Base-by-base conservation (phyloP, 805 yeast genomes). In the Jamesozyma lodderae region DNA sequence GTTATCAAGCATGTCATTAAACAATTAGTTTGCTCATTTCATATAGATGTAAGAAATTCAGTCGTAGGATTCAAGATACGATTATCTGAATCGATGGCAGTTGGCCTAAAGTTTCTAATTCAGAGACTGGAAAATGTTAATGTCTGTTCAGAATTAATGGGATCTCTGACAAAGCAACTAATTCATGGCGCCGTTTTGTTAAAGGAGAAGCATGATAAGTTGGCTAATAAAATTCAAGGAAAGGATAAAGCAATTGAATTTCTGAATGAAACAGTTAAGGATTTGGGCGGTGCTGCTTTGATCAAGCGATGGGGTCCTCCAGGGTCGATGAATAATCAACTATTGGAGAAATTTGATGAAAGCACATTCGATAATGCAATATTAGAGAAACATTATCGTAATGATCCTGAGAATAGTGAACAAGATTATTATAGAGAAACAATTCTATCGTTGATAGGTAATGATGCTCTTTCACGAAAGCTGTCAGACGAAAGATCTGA, bases 171-270 rank as follows among this genome's bases (percentile, higher is more conserved):
- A 8, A 27, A 30, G 17, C 26, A 33, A 22, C 13, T 37, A 5
- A 10, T 32, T 30, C 6, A 6, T 27, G 19, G 31, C 5, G 10
- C 33, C 7, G 15, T 13, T 11, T 6, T 20, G 1, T 26, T 14
- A 13, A 16, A 17, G 15, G 25, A 31, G 4, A 35, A 32, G 24
- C 43, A 40, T 24, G 35, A 38, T 16, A 45, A 45, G 17, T 33
- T 57, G 28, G 26, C 42, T 7, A 41, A 42, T 16, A 40, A 48
- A 13, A 36, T 61, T 15, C 44, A 48, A 3, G 39, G 42, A 4
- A 64, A 62, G 33, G 69, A 64, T 38, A 43, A 48, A 18, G 56
- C 60, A 1, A 51, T 64, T 3, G 43, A 56, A 4, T 60, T 50
- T 35, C 34, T 64, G 1, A 39, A 35, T 19, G 64, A 61, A 18